Base-by-base conservation (phyloP, 2,329 filamentous ascomycete species). In the Cladosporium sp. region DNA sequence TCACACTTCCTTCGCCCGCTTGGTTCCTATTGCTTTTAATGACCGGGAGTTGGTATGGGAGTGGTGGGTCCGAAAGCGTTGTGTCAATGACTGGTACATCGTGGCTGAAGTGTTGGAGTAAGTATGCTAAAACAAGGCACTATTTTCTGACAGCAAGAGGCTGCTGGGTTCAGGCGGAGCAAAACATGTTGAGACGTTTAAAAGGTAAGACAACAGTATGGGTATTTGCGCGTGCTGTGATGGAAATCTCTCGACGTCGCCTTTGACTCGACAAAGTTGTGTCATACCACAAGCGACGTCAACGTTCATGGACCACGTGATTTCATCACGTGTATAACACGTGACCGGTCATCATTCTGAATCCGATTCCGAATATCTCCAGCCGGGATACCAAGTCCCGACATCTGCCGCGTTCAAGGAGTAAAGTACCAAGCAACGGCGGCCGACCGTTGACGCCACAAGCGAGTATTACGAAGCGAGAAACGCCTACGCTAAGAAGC, bases 11-110 rank as follows among this genome's bases (percentile, higher is more conserved):
- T 40, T 33, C 46, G 28, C 23, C 49, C 33, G 31, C 49, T 59
- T 62, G 10, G 57, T 14, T 37, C 18, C 6, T 63, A 49, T 23
- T 62, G 18, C 64, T 65, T 59, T 72, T 84, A 84, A 80, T 70
- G 79, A 79, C 66, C 78, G 78, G 33, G 80, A 81, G 67, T 83
- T 82, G 53, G 82, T 84, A 73, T 85, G 82, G 61, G 78, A 81
- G 70, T 80, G 78, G 71, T 83, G 81, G 70, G 82, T 79, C 71
- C 79, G 79, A 73, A 81, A 83, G 67, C 81, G 75, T 71, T 77
- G 74, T 67, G 80, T 79, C 72, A 82, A 75, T 79, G 78, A 75
- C 73, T 76, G 80, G 78, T 80, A 76, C 84, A 86, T 86, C 68
- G 81, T 84, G 81, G 73, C 76, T 63, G 53, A 28, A 44, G 46